Evolutionary conservation across 176 grass and related monocot species (phyloP).

Genomic region (Eremochloa ophiuroides): DNA sequence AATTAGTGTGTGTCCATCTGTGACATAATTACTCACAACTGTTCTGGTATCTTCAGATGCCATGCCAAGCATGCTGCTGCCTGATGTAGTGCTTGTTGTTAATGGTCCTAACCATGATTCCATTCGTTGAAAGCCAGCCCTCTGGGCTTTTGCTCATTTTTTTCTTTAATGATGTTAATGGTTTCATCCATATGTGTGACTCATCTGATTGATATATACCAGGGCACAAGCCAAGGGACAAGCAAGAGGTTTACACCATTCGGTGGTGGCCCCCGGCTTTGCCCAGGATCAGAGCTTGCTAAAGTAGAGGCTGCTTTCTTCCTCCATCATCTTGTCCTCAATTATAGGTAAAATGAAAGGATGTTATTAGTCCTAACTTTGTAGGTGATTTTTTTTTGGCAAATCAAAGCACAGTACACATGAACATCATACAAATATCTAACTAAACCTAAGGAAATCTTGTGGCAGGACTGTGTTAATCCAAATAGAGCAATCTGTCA

Average conservation of each 20-base stretch:
- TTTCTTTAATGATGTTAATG: constrained; percentile 7
- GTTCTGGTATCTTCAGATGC: constrained; percentile 46
- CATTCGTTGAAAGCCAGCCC: constrained; percentile 38
- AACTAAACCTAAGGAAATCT: neutral
- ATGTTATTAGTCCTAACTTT: neutral
- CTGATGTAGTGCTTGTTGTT: constrained; percentile 33
- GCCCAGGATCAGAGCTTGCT: constrained; percentile 89
- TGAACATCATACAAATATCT: neutral
- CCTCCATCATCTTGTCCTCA: constrained; percentile 82
- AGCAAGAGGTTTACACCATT: constrained; percentile 84
- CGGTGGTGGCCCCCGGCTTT: constrained; percentile 72
- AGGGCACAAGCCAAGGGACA: constrained; percentile 62
- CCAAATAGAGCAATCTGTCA: neutral
- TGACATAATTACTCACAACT: constrained; percentile 44
- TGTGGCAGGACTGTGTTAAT: neutral
- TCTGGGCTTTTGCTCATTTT: constrained; percentile 34
- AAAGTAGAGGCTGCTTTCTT: constrained; percentile 93
- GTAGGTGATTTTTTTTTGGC: neutral
- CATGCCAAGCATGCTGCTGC: constrained; percentile 47
- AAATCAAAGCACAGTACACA: neutral
- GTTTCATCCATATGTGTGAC: constrained; percentile 17
- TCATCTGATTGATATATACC: constrained; percentile 22
- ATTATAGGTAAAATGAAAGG: constrained; percentile 64
- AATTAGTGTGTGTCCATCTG: constrained; percentile 53
- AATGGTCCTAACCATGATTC: constrained; percentile 53